phyloP scores from a whole-genome alignment of 2,329 filamentous ascomycete genomes.

The Phyllachora maydis region DNA sequence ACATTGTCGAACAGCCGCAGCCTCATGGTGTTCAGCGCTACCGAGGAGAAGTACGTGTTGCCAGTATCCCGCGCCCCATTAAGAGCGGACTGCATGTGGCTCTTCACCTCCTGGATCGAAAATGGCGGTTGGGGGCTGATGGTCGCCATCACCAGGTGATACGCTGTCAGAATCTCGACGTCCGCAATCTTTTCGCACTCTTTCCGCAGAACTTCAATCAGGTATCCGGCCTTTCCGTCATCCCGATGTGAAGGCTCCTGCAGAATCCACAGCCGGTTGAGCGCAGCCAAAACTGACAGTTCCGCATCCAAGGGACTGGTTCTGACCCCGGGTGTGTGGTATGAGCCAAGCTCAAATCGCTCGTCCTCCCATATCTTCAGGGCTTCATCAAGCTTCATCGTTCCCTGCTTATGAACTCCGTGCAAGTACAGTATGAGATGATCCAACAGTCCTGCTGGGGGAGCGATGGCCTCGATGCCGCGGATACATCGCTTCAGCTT shows the following conservation, averaged over 20 bases:
- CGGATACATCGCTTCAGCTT: conserved; percentile 36
- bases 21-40: conserved; percentile 73
- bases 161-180: conserved; percentile 57
- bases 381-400: conserved; percentile 50
- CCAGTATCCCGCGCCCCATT: conserved; percentile 44
- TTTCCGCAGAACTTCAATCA: conserved; percentile 46
- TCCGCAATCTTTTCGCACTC: conserved; percentile 51
- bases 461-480: conserved; percentile 25
- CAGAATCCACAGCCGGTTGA: conserved; percentile 56
- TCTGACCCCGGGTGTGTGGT: too few relatives aligned
- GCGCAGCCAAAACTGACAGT: conserved; percentile 40
- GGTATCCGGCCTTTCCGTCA: conserved; percentile 32
- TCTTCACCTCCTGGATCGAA: conserved; percentile 59
- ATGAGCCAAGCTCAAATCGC: conserved; percentile 32
- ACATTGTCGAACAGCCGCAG: conserved; percentile 64
- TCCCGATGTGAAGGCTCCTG: conserved; percentile 37
- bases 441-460: conserved; percentile 18
- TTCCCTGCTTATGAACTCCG: conserved; percentile 58
- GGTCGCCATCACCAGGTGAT: conserved; percentile 53
- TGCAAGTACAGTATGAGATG: conserved; percentile 49
- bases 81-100: conserved; percentile 54
- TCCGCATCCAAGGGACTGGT: conserved; percentile 26
- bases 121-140: conserved; percentile 38
- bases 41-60: conserved; percentile 65
- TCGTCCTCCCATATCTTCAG: conserved; percentile 42